A percentile compares a stretch with the other conserved stretches of the same genome.
These are phyloP conservation scores for Petrea volubilis DNA, from an alignment of 257 asterid genomes.

Conservation along the genomic window DNA sequence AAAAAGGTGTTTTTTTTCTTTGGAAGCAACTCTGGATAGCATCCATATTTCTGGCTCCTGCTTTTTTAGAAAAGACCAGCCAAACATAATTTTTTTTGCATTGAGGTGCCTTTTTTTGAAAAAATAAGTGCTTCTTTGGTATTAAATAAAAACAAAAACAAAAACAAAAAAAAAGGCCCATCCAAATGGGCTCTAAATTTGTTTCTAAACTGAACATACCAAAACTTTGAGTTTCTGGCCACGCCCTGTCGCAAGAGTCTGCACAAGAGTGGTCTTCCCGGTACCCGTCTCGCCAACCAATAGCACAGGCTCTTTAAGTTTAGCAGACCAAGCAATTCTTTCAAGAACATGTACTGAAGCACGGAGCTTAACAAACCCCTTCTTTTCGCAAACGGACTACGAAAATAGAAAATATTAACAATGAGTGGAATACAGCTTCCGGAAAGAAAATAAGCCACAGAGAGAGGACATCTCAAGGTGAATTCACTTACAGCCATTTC, in stretches of 20 bases:
- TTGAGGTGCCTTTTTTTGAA: too few species aligned
- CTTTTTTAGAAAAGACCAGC: too few species aligned
- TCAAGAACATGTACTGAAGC: slow-evolving; percentile 80
- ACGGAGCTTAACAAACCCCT: slow-evolving; percentile 78
- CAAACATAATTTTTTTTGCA: too few species aligned
- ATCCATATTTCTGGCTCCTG: too few species aligned
- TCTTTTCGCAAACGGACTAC: slow-evolving; percentile 54
- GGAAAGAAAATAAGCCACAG: neutral
- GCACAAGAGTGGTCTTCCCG: slow-evolving; percentile 98
- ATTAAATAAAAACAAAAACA: too few species aligned
- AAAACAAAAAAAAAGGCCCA: too few species aligned
- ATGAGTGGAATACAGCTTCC: neutral
- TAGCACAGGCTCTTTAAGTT: slow-evolving; percentile 85
- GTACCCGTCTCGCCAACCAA: slow-evolving; percentile 99
- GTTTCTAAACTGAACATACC: slow-evolving; percentile 52
- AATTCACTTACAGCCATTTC: slow-evolving; percentile 49
- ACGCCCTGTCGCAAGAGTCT: slow-evolving; percentile 70
- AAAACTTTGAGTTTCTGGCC: slow-evolving; percentile 86
- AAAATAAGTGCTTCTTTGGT: too few species aligned
- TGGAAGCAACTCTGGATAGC: too few species aligned
- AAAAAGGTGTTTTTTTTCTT: too few species aligned
- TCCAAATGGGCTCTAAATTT: too few species aligned
- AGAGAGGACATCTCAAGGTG: neutral
- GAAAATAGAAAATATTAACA: slow-evolving; percentile 1
- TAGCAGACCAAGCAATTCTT: slow-evolving; percentile 84